phyloP scores from a whole-genome alignment of 139 green algal genomes.

The Penium margaritaceum region DNA sequence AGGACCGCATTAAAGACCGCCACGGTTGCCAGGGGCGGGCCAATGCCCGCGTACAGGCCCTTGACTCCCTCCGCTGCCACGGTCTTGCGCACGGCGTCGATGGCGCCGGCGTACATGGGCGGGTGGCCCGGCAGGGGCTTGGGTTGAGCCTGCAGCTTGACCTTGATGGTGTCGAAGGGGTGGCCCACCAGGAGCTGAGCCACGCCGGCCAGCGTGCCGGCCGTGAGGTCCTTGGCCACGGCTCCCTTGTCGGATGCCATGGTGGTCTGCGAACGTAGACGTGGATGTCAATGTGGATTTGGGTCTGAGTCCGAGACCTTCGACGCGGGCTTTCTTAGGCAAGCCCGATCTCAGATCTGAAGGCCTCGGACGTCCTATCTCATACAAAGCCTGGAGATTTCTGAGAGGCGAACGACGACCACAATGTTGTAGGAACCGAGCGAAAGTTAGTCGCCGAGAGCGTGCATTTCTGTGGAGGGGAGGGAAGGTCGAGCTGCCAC shows the following conservation, averaged over 20 bases:
- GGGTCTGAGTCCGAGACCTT: too few species aligned
- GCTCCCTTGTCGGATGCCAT: constrained; percentile 16
- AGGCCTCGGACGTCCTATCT: too few species aligned
- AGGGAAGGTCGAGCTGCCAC: too few species aligned
- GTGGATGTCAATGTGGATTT: too few species aligned
- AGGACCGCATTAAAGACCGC: constrained; percentile 72
- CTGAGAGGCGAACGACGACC: too few species aligned
- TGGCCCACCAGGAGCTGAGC: constrained; percentile 61
- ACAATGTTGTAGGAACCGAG: too few species aligned
- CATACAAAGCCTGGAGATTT: too few species aligned
- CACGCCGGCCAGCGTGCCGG: constrained; percentile 52
- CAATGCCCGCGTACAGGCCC: constrained; percentile 69
- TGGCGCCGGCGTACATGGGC: constrained; percentile 38
- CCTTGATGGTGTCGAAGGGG: constrained; percentile 59
- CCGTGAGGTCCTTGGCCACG: constrained; percentile 48
- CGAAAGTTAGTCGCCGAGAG: too few species aligned
- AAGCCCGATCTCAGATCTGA: too few species aligned
- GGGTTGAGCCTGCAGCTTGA: constrained; percentile 65
- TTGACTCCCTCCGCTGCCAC: constrained; percentile 52
- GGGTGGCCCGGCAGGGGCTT: constrained; percentile 37
- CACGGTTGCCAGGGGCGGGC: constrained; percentile 67
- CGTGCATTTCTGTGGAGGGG: too few species aligned
- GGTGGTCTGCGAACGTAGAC: too few species aligned
- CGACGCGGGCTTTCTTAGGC: too few species aligned
- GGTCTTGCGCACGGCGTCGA: constrained; percentile 53